Base-by-base conservation (phyloP, 345 rosid genomes). In the Sonneratia caseolaris region DNA sequence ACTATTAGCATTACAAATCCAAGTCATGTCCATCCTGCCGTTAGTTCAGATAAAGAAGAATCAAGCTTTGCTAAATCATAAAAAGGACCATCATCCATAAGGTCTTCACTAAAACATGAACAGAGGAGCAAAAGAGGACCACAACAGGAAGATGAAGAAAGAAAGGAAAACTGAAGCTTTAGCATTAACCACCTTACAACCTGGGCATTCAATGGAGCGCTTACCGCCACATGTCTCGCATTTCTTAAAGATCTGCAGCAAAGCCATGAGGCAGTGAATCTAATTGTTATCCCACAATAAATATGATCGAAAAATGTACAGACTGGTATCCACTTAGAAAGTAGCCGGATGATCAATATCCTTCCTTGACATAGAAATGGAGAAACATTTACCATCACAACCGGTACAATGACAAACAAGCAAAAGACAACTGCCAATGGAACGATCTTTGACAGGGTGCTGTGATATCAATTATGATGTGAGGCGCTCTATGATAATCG, bases 171-270 rank as follows among this genome's bases (percentile, higher is more conserved):
- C 1, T 43, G 71, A 37, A 45, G 19, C 11, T 3, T 64, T 4
- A 55, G 24, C 24, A 21, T 21, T 22, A 62, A 27, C 56, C 73
- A 90, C 96, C 90, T 91, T 91, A 73, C 95, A 89, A 43, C 97
- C 91, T 0, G 90, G 81, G 66, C 95, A 87, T 55, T 91, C 97
- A n/a, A 91, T 79, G 16, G 91, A 92, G 73, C 91, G 85, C 80
- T 87, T 91, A 64, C 90, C 88, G 73, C 79, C 78, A 76, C 95
- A 91, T 22, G 85, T 82, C 68, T 86, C 73, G 13, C 95, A 91
- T 16, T 78, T 77, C n/a, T 83, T 81, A 66, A 84, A 68, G 69
- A 91, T 78, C 94, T 87, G 79, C 77, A 47, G 66, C 66, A 35
- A 62, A 62, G 66, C 27, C 66, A 62, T 22, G 36, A 61, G 36